These are phyloP conservation scores for Kuraishia hungarica DNA, from an alignment of 805 yeast species.

Conservation along the genomic window DNA sequence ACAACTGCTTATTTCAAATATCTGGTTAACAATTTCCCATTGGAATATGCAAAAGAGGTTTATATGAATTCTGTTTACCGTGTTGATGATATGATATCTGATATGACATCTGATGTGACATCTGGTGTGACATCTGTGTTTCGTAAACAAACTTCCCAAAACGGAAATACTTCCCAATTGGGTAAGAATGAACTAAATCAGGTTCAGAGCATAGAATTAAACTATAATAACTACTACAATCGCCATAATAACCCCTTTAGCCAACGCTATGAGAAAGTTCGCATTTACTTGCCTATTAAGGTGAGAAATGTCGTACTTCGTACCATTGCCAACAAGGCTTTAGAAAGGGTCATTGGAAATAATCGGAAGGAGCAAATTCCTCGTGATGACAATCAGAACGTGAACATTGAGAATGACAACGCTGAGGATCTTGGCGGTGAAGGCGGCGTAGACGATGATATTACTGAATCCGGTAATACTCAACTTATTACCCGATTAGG, in stretches of 20 bases:
- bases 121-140: too few relatives aligned
- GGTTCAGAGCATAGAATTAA: neutral
- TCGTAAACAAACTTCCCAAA: too few relatives aligned
- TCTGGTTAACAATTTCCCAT: slow-evolving; percentile 15
- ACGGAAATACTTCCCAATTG: too few relatives aligned
- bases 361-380: too few relatives aligned
- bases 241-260: slow-evolving; percentile 19
- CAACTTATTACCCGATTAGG: too few relatives aligned
- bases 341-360: neutral
- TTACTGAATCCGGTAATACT: too few relatives aligned
- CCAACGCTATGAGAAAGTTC: slow-evolving; percentile 15
- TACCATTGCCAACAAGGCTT: neutral
- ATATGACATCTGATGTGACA: too few relatives aligned
- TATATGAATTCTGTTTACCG: slow-evolving; percentile 9
- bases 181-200: too few relatives aligned
- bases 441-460: too few relatives aligned
- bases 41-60: slow-evolving; percentile 13
- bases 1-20: slow-evolving; percentile 21
- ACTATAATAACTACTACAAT: slow-evolving; percentile 4
- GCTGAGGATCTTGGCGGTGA: too few relatives aligned
- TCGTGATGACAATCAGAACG: too few relatives aligned
- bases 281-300: slow-evolving; percentile 8
- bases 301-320: neutral
- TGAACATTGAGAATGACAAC: too few relatives aligned
- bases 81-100: neutral